These are phyloP conservation scores for Aspergillus saccharolyticus DNA, from an alignment of 495 filamentous ascomycete genomes.

Conservation along the genomic window DNA sequence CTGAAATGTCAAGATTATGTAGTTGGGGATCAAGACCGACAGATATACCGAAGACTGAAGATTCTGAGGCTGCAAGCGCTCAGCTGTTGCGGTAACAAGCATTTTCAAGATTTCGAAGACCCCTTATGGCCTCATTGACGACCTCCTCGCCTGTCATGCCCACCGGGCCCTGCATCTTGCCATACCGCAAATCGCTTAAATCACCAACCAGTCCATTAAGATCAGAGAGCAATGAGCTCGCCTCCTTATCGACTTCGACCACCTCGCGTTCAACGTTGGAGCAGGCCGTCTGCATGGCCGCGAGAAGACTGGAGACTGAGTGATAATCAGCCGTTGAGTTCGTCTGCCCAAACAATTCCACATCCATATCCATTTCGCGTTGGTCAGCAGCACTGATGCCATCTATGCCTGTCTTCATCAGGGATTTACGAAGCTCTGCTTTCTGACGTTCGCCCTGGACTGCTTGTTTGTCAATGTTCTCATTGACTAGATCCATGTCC, in stretches of 20 bases:
- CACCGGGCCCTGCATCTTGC: constrained; percentile 59
- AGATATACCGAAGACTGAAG: background rate
- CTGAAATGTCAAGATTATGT: background rate
- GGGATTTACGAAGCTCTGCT: constrained; percentile 53
- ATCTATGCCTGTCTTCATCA: constrained; percentile 49
- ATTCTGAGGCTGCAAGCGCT: background rate
- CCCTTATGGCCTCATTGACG: constrained; percentile 50
- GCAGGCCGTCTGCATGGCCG: constrained; percentile 62
- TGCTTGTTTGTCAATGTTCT: constrained; percentile 63
- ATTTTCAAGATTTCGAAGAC: constrained; percentile 55
- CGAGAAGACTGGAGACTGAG: constrained; percentile 58
- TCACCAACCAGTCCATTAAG: constrained; percentile 60
- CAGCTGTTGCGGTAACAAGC: constrained; percentile 46
- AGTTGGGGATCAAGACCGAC: background rate
- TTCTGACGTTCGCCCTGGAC: constrained; percentile 58
- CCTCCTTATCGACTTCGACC: constrained; percentile 56
- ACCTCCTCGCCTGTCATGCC: constrained; percentile 51
- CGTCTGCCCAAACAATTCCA: constrained; percentile 63
- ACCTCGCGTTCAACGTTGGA: constrained; percentile 63
- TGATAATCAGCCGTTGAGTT: constrained; percentile 45
- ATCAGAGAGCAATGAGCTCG: constrained; percentile 52
- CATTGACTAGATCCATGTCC: constrained; percentile 60
- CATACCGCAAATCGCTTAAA: constrained; percentile 79
- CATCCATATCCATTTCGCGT: constrained; percentile 64
- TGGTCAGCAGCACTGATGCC: constrained; percentile 54